Base-by-base conservation (phyloP, 306 rosid species). In the Dalbergia oliveri region DNA sequence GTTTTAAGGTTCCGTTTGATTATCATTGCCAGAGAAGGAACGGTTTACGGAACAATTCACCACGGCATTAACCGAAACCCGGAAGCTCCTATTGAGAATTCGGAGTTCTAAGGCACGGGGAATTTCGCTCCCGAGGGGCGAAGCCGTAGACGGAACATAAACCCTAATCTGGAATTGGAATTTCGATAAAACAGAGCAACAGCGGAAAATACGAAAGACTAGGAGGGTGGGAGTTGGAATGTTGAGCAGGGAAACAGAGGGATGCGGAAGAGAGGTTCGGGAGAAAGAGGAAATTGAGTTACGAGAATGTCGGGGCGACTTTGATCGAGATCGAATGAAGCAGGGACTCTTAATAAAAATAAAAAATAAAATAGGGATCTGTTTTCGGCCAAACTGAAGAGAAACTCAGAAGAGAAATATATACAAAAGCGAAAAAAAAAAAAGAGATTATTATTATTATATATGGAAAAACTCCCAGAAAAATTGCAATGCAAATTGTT, bases 1-100 rank as follows among this genome's bases (percentile, higher is more conserved):
- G 92, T 82, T 90, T 94, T 94, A 81, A 91, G 77, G 58, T 86
- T 91, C 86, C 92, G 89, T 82, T 94, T 94, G 79, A 94, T 91
- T 80, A 91, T 94, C 98, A 94, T 94, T 66, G 6, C 79, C 15
- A 4, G 21, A 11, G 54, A 76, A 73, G 16, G 39, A 79, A 19
- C 12, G 18, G 21, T 53, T n/a, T 0, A 53, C 4, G 53, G 0
- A 70, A 49, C 23, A 83, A 72, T 72, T 21, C 64, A 62, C 70
- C 45, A 6, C 68, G 34, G 67, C 62, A 81, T 81, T 72, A 43
- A 77, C 3, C 8, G 26, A 60, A 60, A 21, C 23, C 26, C 65
- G 37, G 37, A 10, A 59, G 58, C 19, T 53, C 58, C 58, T 19
- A 49, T 69, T 8, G 1, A 49, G 33, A 71, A 66, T 66, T 83